phyloP scores from a whole-genome alignment of 2,329 filamentous ascomycete species.

The Calonectria naviculata region DNA sequence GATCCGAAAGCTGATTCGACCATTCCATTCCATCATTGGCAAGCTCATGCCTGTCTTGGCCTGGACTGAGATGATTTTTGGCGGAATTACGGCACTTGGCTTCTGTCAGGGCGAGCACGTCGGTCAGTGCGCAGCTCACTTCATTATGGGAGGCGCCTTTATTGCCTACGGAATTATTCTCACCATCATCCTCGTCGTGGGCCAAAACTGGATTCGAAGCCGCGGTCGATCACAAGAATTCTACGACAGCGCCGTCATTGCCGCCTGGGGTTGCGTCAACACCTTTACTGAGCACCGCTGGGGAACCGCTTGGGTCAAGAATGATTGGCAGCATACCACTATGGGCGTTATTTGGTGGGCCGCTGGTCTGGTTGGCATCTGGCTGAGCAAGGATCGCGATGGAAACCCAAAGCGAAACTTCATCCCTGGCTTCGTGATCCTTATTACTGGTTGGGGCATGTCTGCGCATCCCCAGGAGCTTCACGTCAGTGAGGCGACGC shows the following conservation, averaged over 20 bases:
- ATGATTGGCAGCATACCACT: constrained; percentile 97
- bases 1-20: constrained; percentile 78
- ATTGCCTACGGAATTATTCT: constrained; percentile 93
- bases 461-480: constrained; percentile 88
- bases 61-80: constrained; percentile 97
- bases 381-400: constrained; percentile 86
- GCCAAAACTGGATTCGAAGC: constrained; percentile 86
- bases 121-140: constrained; percentile 94
- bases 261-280: constrained; percentile 96
- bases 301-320: constrained; percentile 89
- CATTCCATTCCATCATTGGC: constrained; percentile 83
- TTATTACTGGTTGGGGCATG: constrained; percentile 97
- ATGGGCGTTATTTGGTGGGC: constrained; percentile 99
- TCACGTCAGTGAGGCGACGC: constrained; percentile 87
- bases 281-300: constrained; percentile 98
- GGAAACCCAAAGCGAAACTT: constrained; percentile 92
- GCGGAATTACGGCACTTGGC: constrained; percentile 89
- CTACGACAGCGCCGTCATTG: constrained; percentile 92
- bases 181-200: constrained; percentile 86
- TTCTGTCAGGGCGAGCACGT: constrained; percentile 94
- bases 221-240: constrained; percentile 94
- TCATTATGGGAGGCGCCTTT: constrained; percentile 98
- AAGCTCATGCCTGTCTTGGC: constrained; percentile 87
- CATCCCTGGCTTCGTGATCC: constrained; percentile 89
- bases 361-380: constrained; percentile 89